These are phyloP conservation scores for Pistacia integerrima DNA, from an alignment of 345 rosid species.

Conservation along the genomic window DNA sequence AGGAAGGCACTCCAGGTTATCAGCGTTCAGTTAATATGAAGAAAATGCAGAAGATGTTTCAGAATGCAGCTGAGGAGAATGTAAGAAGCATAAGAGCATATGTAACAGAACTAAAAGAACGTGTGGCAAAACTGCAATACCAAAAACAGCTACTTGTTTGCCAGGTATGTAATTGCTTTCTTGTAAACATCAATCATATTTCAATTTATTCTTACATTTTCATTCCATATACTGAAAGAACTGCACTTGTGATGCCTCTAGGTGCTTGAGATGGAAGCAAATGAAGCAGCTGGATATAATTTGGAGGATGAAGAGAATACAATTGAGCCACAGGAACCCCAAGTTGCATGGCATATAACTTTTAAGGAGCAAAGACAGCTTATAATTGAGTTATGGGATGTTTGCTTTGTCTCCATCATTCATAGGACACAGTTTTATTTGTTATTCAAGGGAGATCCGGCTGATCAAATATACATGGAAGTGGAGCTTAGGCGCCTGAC, in stretches of 20 bases:
- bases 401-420: conserved; percentile 81
- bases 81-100: conserved; percentile 93
- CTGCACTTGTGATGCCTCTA: conserved; percentile 19
- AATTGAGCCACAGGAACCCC: conserved; percentile 57
- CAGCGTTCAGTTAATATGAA: conserved; percentile 90
- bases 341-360: conserved; percentile 78
- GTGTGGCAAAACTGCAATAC: conserved; percentile 95
- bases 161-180: conserved; percentile 53
- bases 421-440: conserved; percentile 96
- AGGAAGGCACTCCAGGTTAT: conserved; percentile 75
- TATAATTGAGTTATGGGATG: conserved; percentile 94
- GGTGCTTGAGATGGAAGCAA: conserved; percentile 99
- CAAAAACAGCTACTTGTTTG: conserved; percentile 99
- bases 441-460: conserved; percentile 89
- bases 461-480: conserved; percentile 98
- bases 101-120: conserved; percentile 93
- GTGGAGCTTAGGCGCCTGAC: conserved; percentile 95
- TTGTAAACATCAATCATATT: neutral
- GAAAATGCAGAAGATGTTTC: conserved; percentile 98
- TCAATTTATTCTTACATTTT: neutral
- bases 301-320: conserved; percentile 56
- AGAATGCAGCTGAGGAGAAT: conserved; percentile 99
- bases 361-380: conserved; percentile 88
- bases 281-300: conserved; percentile 85
- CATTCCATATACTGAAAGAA: neutral